A percentile compares a stretch with the other conserved stretches of the same genome.
Evolutionary conservation across 192 early-diverging fungal species (phyloP).

Genomic region (Rhizophagus sp.): DNA sequence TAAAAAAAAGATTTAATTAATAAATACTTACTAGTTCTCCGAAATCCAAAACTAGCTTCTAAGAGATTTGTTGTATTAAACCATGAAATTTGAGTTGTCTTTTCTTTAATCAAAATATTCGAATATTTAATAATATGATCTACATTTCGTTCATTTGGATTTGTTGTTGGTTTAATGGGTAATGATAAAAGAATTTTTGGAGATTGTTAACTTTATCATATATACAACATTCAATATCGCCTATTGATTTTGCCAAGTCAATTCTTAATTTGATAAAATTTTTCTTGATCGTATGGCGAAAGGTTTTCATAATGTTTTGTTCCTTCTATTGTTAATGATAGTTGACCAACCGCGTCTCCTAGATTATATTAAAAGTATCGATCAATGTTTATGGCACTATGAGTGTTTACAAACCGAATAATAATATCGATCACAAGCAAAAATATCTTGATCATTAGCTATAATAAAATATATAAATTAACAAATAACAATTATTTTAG

Average conservation of each 20-base stretch:
- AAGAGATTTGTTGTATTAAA: neutral
- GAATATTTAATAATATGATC: neutral
- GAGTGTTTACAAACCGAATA: too few relatives aligned
- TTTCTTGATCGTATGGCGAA: neutral
- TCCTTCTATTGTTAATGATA: neutral
- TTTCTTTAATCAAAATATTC: too few relatives aligned
- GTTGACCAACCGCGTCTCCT: neutral
- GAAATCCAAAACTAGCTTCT: constrained; percentile 5
- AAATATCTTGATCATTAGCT: neutral
- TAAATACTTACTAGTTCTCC: neutral
- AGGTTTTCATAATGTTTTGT: neutral
- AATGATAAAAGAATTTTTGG: too few relatives aligned
- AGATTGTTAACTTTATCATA: too few relatives aligned
- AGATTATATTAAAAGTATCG: neutral
- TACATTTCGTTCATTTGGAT: neutral
- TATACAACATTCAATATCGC: neutral
- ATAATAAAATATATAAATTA: neutral
- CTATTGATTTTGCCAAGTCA: neutral
- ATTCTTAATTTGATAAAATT: neutral
- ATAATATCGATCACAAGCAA: neutral
- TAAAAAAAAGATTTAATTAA: too few relatives aligned
- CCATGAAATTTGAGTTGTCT: neutral
- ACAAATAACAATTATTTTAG: too few relatives aligned
- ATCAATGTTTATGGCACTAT: too few relatives aligned
- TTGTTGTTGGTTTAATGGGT: neutral